phyloP scores from a whole-genome alignment of 495 filamentous ascomycete species.

The Podospora pseudopauciseta region DNA sequence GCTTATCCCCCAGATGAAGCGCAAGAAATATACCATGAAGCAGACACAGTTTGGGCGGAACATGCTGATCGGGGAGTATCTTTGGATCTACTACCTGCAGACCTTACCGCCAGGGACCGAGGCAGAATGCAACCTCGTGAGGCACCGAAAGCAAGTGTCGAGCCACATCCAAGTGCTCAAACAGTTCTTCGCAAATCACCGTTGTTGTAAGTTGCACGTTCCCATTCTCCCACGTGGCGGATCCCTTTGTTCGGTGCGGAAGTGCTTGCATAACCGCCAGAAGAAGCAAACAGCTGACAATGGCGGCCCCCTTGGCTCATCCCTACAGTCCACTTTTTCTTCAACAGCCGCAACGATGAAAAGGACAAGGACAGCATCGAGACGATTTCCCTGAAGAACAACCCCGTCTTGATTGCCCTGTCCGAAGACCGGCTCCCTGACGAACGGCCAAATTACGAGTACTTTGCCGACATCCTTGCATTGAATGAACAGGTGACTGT shows the following conservation, averaged over 20 bases:
- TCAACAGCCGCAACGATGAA: constrained; percentile 27
- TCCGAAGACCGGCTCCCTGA: constrained; percentile 45
- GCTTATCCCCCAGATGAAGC: constrained; percentile 75
- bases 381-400: constrained; percentile 50
- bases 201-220: constrained; percentile 29
- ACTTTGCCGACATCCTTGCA: constrained; percentile 43
- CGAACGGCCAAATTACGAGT: constrained; percentile 50
- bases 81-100: constrained; percentile 53
- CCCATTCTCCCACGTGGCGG: neutral
- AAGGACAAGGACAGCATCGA: constrained; percentile 30
- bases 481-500: constrained; percentile 39
- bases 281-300: constrained; percentile 13
- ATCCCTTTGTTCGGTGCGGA: constrained; percentile 17
- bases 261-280: constrained; percentile 5
- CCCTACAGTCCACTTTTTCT: constrained; percentile 47
- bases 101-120: constrained; percentile 34
- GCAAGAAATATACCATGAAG: constrained; percentile 68
- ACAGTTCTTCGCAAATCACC: constrained; percentile 55
- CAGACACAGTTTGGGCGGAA: constrained; percentile 80
- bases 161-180: constrained; percentile 98
- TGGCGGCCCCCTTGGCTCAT: constrained; percentile 14
- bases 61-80: constrained; percentile 82
- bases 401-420: constrained; percentile 50
- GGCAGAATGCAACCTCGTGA: constrained; percentile 34
- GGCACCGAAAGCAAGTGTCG: constrained; percentile 84